phyloP scores from a whole-genome alignment of 345 rosid genomes.

The Citrus reticulata region DNA sequence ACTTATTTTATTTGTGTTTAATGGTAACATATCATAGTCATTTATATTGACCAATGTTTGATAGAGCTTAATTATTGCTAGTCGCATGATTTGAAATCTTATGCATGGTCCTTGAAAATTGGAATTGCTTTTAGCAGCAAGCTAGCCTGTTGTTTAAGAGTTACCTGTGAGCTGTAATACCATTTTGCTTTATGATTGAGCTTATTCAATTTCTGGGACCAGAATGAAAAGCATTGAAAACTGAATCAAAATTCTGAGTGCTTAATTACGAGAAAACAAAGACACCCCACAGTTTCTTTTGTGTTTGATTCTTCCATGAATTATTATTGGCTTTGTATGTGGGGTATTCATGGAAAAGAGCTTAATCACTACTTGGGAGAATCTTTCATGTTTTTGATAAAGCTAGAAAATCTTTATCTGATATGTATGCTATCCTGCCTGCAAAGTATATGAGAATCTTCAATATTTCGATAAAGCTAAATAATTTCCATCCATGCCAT shows the following conservation, averaged over 20 bases:
- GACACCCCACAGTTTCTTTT: background rate
- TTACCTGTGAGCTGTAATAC: background rate
- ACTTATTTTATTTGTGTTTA: background rate
- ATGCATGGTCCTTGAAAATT: background rate
- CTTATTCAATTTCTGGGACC: background rate
- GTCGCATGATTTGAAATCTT: slow-evolving; percentile 4
- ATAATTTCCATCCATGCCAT: background rate
- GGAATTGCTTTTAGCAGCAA: background rate
- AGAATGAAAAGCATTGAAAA: background rate
- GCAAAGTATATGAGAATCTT: background rate
- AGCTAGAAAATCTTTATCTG: background rate
- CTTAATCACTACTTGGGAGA: background rate
- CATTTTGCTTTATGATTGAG: background rate
- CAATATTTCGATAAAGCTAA: background rate
- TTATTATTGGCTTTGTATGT: background rate
- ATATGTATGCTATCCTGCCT: background rate
- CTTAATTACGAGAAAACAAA: background rate
- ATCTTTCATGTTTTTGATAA: slow-evolving; percentile 1
- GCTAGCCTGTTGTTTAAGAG: background rate
- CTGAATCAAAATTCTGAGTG: background rate
- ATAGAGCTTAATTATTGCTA: slow-evolving; percentile 22
- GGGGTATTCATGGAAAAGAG: background rate
- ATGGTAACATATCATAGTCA: background rate
- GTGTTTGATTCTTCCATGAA: background rate
- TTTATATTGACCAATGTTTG: background rate